Evolutionary conservation across 2,329 filamentous ascomycete species (phyloP), one percentile per base, ranked within the genome.

Genomic region (Fusarium multiceps): DNA sequence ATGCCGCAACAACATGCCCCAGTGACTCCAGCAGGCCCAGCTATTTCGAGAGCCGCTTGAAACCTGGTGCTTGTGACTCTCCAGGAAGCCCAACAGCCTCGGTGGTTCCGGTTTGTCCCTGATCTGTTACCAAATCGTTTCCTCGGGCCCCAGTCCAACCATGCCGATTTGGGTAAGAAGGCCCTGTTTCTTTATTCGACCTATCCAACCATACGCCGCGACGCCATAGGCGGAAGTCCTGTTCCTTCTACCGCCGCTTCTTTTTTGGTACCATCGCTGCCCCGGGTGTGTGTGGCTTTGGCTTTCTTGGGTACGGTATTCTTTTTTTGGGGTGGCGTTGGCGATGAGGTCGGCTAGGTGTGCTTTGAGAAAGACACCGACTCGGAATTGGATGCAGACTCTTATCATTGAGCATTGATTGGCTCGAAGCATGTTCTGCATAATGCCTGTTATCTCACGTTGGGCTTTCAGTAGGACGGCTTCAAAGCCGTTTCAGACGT

Each of bases 361-460:
- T 69, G 66, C 47, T 65, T 66, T 42, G 28, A 68, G 64, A 45
- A 50, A 55, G 48, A 41, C 48, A 41, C 48, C 23, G 32, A 66
- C 48, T 66, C 59, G 42, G 43, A 37, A 43, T 25, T 28, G 25
- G 27, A 54, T 61, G 68, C 62, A 72, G 25, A 37, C 34, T 70
- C 76, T 78, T 79, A 79, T 79, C 77, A 73, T 63, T 54, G 61
- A 48, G 9, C 43, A 30, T 13, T 74, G 69, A 79, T 79, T 79
- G 77, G 77, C 54, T 45, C 20, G 7, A 7, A 9, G 14, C 47
- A 72, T 74, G 76, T 67, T 73, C 76, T 77, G 74, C 77, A 78
- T 78, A 78, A 78, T 78, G 76, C 72, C 63, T 72, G 76, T 77
- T 75, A 75, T 75, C 71, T 72, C 73, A 75, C 50, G 66, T 72